Conservation (phyloP, 228 moss, liverwort and hornwort species). For the Sphagnum magellanicum region DNA sequence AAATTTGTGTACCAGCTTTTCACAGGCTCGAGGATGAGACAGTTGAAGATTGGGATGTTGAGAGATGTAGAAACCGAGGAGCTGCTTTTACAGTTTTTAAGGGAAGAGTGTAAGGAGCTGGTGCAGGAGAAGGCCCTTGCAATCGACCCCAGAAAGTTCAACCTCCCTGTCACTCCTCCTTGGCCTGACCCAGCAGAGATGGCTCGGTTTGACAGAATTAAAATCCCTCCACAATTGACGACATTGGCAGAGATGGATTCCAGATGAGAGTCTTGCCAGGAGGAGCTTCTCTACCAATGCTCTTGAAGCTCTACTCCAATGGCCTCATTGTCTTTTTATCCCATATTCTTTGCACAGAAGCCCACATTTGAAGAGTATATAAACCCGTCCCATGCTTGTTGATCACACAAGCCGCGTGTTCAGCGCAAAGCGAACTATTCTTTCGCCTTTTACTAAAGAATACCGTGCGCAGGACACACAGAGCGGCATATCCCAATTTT, state of each 20-base stretch:
- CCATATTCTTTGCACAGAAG: too few relatives aligned
- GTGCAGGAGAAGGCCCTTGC: slow-evolving; percentile 7
- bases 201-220: slow-evolving; percentile 10
- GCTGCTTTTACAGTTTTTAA: slow-evolving; percentile 21
- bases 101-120: slow-evolving; percentile 28
- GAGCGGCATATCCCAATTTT: too few relatives aligned
- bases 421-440: too few relatives aligned
- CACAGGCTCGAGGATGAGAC: slow-evolving; percentile 13
- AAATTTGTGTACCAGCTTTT: slow-evolving; percentile 36
- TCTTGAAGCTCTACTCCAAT: too few relatives aligned
- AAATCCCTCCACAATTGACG: slow-evolving; percentile 10
- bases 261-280: slow-evolving; percentile 7
- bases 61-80: slow-evolving; percentile 18
- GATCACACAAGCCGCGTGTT: too few relatives aligned
- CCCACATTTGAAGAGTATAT: too few relatives aligned
- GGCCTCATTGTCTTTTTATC: too few relatives aligned
- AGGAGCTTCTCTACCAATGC: too few relatives aligned
- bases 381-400: too few relatives aligned
- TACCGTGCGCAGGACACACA: too few relatives aligned
- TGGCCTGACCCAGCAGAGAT: slow-evolving; percentile 18
- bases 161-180: background rate
- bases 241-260: slow-evolving; percentile 28
- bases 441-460: too few relatives aligned
- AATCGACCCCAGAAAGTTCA: slow-evolving; percentile 10
- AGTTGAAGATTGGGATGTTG: slow-evolving; percentile 9